Percentiles rank a stretch among this genome's conserved stretches.
These are phyloP conservation scores for Cryphonectria japonica DNA, from an alignment of 2,329 filamentous ascomycete species.

Conservation along the genomic window DNA sequence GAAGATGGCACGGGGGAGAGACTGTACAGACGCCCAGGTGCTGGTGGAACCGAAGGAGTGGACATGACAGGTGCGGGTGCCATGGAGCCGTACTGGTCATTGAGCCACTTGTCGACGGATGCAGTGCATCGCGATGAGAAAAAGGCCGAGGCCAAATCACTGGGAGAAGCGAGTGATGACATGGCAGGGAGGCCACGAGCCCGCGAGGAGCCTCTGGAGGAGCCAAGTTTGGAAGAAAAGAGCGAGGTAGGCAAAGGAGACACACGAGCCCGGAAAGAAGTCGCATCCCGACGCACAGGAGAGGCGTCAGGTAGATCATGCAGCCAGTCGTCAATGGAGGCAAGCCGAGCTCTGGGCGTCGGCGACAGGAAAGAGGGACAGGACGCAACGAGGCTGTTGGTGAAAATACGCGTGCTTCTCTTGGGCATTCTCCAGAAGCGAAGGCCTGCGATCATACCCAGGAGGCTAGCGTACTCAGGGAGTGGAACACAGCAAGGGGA, in stretches of 20 bases:
- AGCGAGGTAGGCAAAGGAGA: slow-evolving; percentile 7
- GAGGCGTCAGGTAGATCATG: slow-evolving; percentile 11
- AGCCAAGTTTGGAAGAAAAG: slow-evolving; percentile 8
- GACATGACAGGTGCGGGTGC: not conserved
- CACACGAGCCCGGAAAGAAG: not conserved
- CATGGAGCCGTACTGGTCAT: not conserved
- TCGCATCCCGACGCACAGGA: not conserved
- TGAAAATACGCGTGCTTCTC: not conserved
- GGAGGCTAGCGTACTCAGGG: not conserved
- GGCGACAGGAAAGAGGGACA: slow-evolving; percentile 4
- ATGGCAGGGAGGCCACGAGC: slow-evolving; percentile 14
- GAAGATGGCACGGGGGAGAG: slow-evolving; percentile 10
- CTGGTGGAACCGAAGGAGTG: not conserved
- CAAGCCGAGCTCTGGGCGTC: not conserved
- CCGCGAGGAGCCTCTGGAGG: not conserved
- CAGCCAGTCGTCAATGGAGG: slow-evolving; percentile 18
- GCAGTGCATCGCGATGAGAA: not conserved
- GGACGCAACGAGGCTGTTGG: not conserved
- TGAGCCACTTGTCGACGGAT: not conserved
- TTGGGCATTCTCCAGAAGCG: slow-evolving; percentile 12
- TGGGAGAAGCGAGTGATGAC: slow-evolving; percentile 6
- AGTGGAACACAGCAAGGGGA: not conserved
- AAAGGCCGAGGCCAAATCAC: not conserved
- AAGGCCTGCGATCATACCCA: slow-evolving; percentile 1
- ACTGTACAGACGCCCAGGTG: not conserved